These are phyloP conservation scores for Pseudozyma hubeiensis DNA, from an alignment of 1,284 basidiomycete genomes.

Conservation along the genomic window DNA sequence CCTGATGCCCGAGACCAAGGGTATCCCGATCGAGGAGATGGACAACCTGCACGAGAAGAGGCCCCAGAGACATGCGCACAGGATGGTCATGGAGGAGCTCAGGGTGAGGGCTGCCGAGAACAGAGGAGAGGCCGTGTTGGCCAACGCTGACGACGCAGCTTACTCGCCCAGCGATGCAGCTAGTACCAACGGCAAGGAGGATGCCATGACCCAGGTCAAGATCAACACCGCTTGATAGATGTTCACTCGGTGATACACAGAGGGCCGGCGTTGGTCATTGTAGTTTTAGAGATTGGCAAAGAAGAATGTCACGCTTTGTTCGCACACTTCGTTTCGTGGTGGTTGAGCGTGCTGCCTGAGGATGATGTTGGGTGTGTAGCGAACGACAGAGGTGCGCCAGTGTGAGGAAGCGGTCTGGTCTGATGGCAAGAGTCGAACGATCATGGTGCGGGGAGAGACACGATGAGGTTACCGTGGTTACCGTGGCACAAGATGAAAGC, in stretches of 20 bases:
- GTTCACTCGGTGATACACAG: no score
- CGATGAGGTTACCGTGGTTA: no score
- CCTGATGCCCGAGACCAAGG: slow-evolving; percentile 80
- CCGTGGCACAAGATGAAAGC: no score
- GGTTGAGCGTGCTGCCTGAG: no score
- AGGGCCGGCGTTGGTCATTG: neutral
- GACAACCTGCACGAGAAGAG: slow-evolving; percentile 38
- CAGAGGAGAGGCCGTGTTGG: slow-evolving; percentile 17
- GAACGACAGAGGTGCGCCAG: no score
- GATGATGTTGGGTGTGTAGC: no score
- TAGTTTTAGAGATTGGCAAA: slow-evolving; percentile 9
- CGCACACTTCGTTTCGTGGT: no score
- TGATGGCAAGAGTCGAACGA: no score
- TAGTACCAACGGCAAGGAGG: slow-evolving; percentile 19
- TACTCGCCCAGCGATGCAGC: slow-evolving; percentile 6
- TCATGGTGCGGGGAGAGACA: no score
- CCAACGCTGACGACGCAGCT: slow-evolving; percentile 4
- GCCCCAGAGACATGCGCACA: slow-evolving; percentile 28
- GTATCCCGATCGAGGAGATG: slow-evolving; percentile 80
- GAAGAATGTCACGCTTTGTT: neutral
- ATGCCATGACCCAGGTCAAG: slow-evolving; percentile 28
- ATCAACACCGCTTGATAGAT: slow-evolving; percentile 16
- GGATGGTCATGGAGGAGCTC: slow-evolving; percentile 30
- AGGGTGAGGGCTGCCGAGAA: slow-evolving; percentile 17
- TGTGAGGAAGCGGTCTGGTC: no score